Percentiles rank a stretch among this genome's conserved stretches.
Evolutionary conservation across 768 basidiomycete species (phyloP).

Genomic region (Ramaria sp.): DNA sequence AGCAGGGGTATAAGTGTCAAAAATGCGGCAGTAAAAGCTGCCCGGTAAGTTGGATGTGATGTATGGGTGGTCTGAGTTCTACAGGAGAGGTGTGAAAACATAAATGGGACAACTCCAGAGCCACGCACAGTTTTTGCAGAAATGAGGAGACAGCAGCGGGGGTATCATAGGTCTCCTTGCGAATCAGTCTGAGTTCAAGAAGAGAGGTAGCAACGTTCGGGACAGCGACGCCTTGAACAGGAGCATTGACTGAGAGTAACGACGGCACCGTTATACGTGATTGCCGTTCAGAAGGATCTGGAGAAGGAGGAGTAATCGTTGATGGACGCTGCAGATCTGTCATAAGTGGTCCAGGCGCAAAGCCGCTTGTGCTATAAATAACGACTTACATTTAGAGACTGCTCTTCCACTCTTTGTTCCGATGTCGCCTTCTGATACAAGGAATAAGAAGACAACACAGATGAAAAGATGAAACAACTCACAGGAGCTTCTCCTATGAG

Average conservation of each 20-base stretch:
- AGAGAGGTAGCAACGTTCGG: not conserved
- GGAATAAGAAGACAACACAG: not conserved
- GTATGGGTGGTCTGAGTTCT: not conserved
- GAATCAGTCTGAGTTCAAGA: not conserved
- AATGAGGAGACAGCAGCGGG: constrained; percentile 3
- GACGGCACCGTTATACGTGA: not conserved
- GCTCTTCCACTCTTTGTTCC: not conserved
- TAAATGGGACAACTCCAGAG: not conserved
- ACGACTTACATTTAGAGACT: not conserved
- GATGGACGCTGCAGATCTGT: not conserved
- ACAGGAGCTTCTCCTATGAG: constrained; percentile 9
- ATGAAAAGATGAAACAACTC: not conserved
- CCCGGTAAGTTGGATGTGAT: constrained; percentile 1
- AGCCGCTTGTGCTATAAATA: not conserved
- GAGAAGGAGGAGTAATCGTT: constrained; percentile 1
- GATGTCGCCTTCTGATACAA: not conserved
- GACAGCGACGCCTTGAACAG: constrained; percentile 13
- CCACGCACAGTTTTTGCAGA: constrained; percentile 2
- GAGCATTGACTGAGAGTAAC: constrained; percentile 11
- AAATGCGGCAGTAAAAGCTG: constrained; percentile 5
- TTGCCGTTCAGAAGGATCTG: constrained; percentile 5
- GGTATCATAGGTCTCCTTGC: constrained; percentile 3
- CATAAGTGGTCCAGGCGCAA: not conserved
- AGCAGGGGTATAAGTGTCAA: constrained; percentile 1
- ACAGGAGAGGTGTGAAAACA: not conserved